Conservation (phyloP, 1,284 basidiomycete genomes). For the Agroathelia rolfsii region DNA sequence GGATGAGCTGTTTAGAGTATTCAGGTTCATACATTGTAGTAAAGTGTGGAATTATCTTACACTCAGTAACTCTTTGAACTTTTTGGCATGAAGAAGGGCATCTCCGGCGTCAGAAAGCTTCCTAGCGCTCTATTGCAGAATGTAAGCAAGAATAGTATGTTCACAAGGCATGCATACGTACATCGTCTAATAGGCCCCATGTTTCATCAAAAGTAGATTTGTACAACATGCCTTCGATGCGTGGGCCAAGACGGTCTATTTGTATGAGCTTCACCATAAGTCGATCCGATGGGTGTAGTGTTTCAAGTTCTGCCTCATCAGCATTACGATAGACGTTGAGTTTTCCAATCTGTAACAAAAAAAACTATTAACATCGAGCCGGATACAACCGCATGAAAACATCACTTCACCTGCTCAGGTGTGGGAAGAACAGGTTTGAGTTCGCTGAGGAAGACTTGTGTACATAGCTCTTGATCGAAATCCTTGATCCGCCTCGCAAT, state of each 20-base stretch:
- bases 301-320: slow-evolving; percentile 79
- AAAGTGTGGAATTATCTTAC: slow-evolving; percentile 31
- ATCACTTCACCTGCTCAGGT: slow-evolving; percentile 66
- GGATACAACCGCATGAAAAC: slow-evolving; percentile 11
- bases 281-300: slow-evolving; percentile 88
- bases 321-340: slow-evolving; percentile 86
- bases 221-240: slow-evolving; percentile 93
- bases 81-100: slow-evolving; percentile 64
- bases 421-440: slow-evolving; percentile 80
- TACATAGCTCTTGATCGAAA: slow-evolving; percentile 80
- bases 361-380: slow-evolving; percentile 10
- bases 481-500: slow-evolving; percentile 75
- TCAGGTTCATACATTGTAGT: slow-evolving; percentile 12
- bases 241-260: slow-evolving; percentile 84
- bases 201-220: slow-evolving; percentile 79
- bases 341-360: slow-evolving; percentile 62
- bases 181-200: slow-evolving; percentile 64
- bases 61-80: slow-evolving; percentile 81
- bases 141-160: slow-evolving; percentile 9
- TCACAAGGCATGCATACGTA: slow-evolving; percentile 20
- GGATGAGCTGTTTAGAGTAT: slow-evolving; percentile 55
- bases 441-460: slow-evolving; percentile 80
- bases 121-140: slow-evolving; percentile 50
- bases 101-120: slow-evolving; percentile 76
- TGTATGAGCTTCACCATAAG: slow-evolving; percentile 97